Percentiles rank a stretch among this genome's conserved stretches.
These are phyloP conservation scores for Trichophyton mentagrophytes DNA, from an alignment of 2,329 filamentous ascomycete genomes.

Conservation along the genomic window DNA sequence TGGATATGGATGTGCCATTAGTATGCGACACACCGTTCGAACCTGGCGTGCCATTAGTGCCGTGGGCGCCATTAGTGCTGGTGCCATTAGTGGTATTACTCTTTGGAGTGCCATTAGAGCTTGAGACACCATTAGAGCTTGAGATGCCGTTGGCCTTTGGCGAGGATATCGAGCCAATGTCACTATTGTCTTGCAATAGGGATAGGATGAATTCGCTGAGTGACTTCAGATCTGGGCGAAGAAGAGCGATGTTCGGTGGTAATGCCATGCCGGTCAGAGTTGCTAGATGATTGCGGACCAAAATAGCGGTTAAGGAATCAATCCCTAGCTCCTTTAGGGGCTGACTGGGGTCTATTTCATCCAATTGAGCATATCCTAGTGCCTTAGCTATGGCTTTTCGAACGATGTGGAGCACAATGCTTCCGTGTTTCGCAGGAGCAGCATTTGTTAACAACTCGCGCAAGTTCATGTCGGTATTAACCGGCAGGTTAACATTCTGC, in stretches of 20 bases:
- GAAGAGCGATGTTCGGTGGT: background rate
- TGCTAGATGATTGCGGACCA: slow-evolving; percentile 1
- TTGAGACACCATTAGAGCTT: background rate
- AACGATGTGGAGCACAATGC: background rate
- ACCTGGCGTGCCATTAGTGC: background rate
- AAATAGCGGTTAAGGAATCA: background rate
- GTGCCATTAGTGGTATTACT: too few species aligned
- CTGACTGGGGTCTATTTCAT: background rate
- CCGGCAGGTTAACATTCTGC: background rate
- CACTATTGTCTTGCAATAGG: background rate
- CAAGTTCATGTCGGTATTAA: background rate
- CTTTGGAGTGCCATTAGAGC: background rate
- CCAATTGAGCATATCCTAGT: background rate
- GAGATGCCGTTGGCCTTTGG: background rate
- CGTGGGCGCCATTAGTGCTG: background rate
- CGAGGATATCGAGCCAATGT: background rate
- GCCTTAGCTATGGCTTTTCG: background rate
- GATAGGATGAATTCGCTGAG: background rate
- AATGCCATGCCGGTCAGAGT: background rate
- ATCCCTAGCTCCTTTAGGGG: background rate
- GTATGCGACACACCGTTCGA: background rate
- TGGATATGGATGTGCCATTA: background rate
- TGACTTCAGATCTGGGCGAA: background rate
- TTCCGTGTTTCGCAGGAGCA: background rate
- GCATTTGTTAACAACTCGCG: background rate